Evolutionary conservation across 805 yeast genomes (phyloP).

Genomic region (Metschnikowia lachancei): DNA sequence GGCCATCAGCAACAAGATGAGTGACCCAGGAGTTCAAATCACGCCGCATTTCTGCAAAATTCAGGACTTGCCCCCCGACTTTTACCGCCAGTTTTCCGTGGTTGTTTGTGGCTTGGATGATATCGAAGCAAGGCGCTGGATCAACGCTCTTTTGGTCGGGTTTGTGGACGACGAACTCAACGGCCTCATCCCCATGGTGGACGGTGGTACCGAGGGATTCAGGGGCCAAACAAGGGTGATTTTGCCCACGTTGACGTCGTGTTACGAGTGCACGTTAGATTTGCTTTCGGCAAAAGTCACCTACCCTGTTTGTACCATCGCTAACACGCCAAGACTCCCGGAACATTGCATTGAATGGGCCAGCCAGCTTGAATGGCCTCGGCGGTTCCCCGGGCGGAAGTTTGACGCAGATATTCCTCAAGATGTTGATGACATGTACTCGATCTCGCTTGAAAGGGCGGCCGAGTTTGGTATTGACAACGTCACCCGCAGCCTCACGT

Average conservation of each 20-base stretch:
- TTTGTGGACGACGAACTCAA: conserved; percentile 50
- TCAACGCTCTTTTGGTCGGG: conserved; percentile 64
- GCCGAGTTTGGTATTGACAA: conserved; percentile 64
- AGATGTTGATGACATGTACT: conserved; percentile 63
- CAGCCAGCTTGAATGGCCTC: conserved; percentile 70
- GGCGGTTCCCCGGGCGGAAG: conserved; percentile 40
- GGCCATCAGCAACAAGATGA: conserved; percentile 49
- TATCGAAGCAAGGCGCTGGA: conserved; percentile 88
- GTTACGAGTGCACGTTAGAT: conserved; percentile 88
- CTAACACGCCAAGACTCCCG: conserved; percentile 89
- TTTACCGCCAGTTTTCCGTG: conserved; percentile 64
- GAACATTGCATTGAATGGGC: conserved; percentile 96
- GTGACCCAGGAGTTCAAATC: conserved; percentile 38
- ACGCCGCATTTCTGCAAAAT: conserved; percentile 64
- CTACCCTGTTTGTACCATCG: conserved; percentile 90
- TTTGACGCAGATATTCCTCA: conserved; percentile 69
- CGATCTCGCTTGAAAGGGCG: conserved; percentile 59
- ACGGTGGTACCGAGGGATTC: conserved; percentile 95
- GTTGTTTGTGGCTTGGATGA: conserved; percentile 87
- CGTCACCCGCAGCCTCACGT: conserved; percentile 65
- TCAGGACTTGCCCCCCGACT: conserved; percentile 54
- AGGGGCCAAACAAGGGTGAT: conserved; percentile 88
- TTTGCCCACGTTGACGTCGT: conserved; percentile 78
- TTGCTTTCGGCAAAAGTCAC: conserved; percentile 63
- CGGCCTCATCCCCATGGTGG: conserved; percentile 54